Conservation (phyloP, 768 basidiomycete species). For the Phaffia tasmanica region DNA sequence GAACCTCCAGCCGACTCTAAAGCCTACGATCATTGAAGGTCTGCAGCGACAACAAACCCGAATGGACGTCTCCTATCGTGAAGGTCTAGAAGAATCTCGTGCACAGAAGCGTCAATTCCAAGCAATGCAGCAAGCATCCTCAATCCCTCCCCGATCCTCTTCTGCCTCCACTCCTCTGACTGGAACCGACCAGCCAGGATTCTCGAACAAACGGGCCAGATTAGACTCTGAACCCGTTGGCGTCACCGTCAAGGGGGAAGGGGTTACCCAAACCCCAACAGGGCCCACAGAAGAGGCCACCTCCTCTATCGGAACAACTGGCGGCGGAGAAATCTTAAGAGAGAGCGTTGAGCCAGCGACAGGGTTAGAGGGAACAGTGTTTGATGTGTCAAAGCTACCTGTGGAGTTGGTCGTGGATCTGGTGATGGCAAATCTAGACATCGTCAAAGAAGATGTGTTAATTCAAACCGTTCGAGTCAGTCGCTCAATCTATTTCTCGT, state of each 20-base stretch:
- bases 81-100: constrained; percentile 14
- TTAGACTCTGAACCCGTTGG: constrained; percentile 1
- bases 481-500: too few species aligned
- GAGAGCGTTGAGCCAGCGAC: too few species aligned
- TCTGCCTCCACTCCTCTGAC: constrained; percentile 1
- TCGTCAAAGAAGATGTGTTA: background rate
- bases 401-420: constrained; percentile 18
- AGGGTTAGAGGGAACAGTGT: background rate
- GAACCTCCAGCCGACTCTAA: background rate
- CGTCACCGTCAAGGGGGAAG: background rate
- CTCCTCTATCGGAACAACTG: too few species aligned
- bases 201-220: constrained; percentile 10
- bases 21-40: constrained; percentile 10
- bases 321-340: too few species aligned
- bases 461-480: too few species aligned
- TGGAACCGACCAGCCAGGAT: background rate
- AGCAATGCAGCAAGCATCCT: constrained; percentile 2
- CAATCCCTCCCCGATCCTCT: background rate
- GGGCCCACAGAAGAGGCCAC: too few species aligned
- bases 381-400: constrained; percentile 14
- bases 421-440: constrained; percentile 5
- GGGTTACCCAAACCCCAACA: too few species aligned
- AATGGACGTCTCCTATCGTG: constrained; percentile 18
- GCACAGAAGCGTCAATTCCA: constrained; percentile 7
- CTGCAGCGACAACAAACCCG: constrained; percentile 3